Percentiles rank a stretch among this genome's conserved stretches.
Conservation (phyloP, 768 basidiomycete genomes). For the Leccinum arenicola region DNA sequence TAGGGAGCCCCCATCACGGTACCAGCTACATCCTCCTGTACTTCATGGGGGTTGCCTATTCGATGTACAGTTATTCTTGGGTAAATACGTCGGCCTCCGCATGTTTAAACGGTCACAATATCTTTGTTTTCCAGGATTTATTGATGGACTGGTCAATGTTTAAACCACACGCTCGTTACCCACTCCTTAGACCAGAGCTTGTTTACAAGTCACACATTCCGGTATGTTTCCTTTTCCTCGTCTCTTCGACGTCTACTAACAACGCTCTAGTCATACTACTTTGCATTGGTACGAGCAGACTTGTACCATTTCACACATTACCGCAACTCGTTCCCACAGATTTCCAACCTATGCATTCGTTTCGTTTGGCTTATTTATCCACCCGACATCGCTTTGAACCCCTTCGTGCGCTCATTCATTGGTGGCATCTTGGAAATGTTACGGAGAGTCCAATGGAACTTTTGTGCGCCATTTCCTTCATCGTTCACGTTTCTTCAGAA, state of each 20-base stretch:
- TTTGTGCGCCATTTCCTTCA: slow-evolving; percentile 50
- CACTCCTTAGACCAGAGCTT: slow-evolving; percentile 68
- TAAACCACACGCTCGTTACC: slow-evolving; percentile 50
- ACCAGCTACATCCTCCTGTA: slow-evolving; percentile 66
- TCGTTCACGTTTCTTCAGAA: not conserved
- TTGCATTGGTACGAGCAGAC: slow-evolving; percentile 60
- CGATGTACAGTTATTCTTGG: slow-evolving; percentile 77
- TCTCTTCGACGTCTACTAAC: not conserved
- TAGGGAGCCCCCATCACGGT: slow-evolving; percentile 36
- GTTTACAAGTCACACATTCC: slow-evolving; percentile 64
- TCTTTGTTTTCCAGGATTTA: slow-evolving; percentile 53
- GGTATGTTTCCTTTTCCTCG: slow-evolving; percentile 35
- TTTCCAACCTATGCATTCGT: slow-evolving; percentile 70
- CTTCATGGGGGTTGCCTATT: slow-evolving; percentile 57
- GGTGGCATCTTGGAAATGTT: slow-evolving; percentile 71
- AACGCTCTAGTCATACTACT: slow-evolving; percentile 62
- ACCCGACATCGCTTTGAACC: slow-evolving; percentile 46
- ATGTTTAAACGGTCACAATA: not conserved
- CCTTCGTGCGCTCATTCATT: slow-evolving; percentile 62
- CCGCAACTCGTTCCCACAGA: slow-evolving; percentile 33
- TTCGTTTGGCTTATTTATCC: slow-evolving; percentile 78
- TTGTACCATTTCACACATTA: not conserved
- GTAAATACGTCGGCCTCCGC: slow-evolving; percentile 38
- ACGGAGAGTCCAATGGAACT: slow-evolving; percentile 88
- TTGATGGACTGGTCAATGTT: slow-evolving; percentile 94